Evolutionary conservation across 2,329 filamentous ascomycete species (phyloP), one percentile per base, ranked within the genome.

Genomic region (Microcera coccophila): DNA sequence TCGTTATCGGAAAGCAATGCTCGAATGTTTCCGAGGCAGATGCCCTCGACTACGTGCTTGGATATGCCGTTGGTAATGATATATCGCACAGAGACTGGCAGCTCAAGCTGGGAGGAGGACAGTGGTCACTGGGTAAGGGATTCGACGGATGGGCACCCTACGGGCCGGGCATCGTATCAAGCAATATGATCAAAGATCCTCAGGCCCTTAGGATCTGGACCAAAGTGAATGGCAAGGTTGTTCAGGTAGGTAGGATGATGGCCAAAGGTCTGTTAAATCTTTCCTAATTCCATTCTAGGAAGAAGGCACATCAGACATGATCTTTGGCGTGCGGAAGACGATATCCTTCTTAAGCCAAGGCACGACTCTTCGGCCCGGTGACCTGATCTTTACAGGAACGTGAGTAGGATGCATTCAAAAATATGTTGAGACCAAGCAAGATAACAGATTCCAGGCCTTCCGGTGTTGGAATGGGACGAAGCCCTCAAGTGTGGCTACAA

Each of bases 61-160:
- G 87, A 4, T 90, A 90, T 60, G 74, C 81, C 2, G 76, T 87
- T 24, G 84, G 85, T 41, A 87, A 91, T 64, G 87, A 91, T 61
- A 77, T 91, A n/a, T 87, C 82, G 10, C 85, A 88, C 65, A 79
- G 86, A 31, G 84, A 87, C 51, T 90, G 84, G 82, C 84, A 88
- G 65, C 64, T 86, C 47, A 76, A 81, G 62, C 75, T 72, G 31
- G 82, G 82, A 14, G 81, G 81, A 14, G 76, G 82, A 1, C 84
- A 88, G 65, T 87, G 84, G 83, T 76, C 74, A 1, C 67, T 86
- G 12, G 84, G 84, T 28, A 89, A 89, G 63, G 81, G 83, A 3
- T 88, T 87, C 50, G 84, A 89, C 63, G 81, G 81, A 50, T 89
- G 84, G 82, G 84, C 82, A 4, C 85, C 84, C 0, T 84, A 79